Evolutionary conservation across 2,329 filamentous ascomycete species (phyloP).

Genomic region (Penicillium oxalicum): DNA sequence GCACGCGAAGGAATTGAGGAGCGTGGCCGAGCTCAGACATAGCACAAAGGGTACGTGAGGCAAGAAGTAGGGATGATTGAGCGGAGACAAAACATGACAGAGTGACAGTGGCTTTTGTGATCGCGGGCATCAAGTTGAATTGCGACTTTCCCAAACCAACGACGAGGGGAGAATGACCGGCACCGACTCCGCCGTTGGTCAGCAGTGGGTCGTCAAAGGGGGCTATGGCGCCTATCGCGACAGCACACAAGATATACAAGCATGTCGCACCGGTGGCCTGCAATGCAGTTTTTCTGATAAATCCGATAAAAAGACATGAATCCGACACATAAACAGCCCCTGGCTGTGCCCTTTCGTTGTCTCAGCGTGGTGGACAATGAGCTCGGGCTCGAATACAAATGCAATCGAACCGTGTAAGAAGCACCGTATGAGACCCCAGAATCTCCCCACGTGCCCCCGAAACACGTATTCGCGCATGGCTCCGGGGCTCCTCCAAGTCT

Average conservation of each 20-base stretch:
- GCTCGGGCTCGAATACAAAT: slow-evolving; percentile 49
- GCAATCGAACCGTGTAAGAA: slow-evolving; percentile 48
- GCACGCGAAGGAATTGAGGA: slow-evolving; percentile 52
- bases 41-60: slow-evolving; percentile 60
- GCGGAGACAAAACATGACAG: slow-evolving; percentile 73
- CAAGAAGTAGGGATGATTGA: slow-evolving; percentile 69
- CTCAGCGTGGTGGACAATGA: slow-evolving; percentile 51
- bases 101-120: slow-evolving; percentile 70
- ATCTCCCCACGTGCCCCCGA: slow-evolving; percentile 42
- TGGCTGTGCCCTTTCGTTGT: slow-evolving; percentile 1
- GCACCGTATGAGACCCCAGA: slow-evolving; percentile 46
- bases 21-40: slow-evolving; percentile 60
- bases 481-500: slow-evolving; percentile 46
- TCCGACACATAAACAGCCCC: slow-evolving; percentile 39
- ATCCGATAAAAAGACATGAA: slow-evolving; percentile 42
- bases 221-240: slow-evolving; percentile 56
- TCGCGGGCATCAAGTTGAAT: slow-evolving; percentile 56
- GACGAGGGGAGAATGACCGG: slow-evolving; percentile 45
- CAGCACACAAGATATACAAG: slow-evolving; percentile 53
- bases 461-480: slow-evolving; percentile 45
- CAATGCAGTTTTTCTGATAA: slow-evolving; percentile 49
- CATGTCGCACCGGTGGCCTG: slow-evolving; percentile 53
- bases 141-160: slow-evolving; percentile 47
- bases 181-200: slow-evolving; percentile 49
- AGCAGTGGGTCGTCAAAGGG: slow-evolving; percentile 50